These are phyloP conservation scores for Fusarium paranaense DNA, from an alignment of 2,329 filamentous ascomycete genomes.

Conservation along the genomic window DNA sequence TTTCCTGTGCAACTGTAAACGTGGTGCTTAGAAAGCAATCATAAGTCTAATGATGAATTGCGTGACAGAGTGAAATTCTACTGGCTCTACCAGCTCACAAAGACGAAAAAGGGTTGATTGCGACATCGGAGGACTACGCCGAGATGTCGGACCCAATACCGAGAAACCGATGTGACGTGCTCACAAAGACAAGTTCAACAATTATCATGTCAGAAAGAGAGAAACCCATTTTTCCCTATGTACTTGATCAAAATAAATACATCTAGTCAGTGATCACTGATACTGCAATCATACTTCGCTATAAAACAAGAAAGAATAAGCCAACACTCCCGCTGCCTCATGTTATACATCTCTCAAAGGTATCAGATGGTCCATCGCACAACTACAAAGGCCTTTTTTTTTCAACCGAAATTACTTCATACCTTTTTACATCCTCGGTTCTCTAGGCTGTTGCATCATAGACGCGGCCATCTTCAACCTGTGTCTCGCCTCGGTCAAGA, in stretches of 20 bases:
- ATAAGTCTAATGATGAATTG: background rate
- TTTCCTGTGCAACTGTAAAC: background rate
- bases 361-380: slow-evolving; percentile 10
- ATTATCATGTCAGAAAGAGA: background rate
- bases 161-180: background rate
- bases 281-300: background rate
- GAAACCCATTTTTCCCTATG: background rate
- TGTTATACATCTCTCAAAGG: slow-evolving; percentile 9
- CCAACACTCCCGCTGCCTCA: background rate
- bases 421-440: slow-evolving; percentile 31
- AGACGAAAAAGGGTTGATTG: background rate
- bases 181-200: background rate
- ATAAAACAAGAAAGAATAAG: background rate
- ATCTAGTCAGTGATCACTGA: background rate
- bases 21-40: background rate
- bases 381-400: background rate
- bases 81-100: background rate
- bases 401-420: background rate
- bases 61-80: background rate
- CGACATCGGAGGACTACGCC: background rate
- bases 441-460: slow-evolving; percentile 42
- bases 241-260: background rate
- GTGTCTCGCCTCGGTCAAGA: slow-evolving; percentile 42
- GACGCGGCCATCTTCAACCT: slow-evolving; percentile 42
- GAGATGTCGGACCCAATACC: background rate